Base-by-base conservation (phyloP, 306 rosid genomes). In the Prunus campanulata region DNA sequence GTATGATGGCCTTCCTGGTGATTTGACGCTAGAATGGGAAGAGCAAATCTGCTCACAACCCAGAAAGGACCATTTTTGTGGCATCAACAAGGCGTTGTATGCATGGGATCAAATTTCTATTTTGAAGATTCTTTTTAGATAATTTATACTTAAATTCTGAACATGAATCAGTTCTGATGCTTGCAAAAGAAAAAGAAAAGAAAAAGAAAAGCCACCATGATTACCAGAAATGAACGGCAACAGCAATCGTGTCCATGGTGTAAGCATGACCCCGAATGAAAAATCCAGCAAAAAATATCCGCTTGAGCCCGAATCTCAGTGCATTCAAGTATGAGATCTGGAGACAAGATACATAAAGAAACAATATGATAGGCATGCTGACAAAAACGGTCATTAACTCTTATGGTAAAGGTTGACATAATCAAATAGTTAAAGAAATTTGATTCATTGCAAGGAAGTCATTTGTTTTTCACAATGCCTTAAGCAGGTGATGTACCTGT, bases 241-340 rank as follows among this genome's bases (percentile, higher is more conserved):
- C 97, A 32, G 97, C 90, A 79, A 95, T 86, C 7, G 97, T 95
- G 77, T 95, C 99, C 99, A 95, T 89, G 29, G 97, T 92, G 80
- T 86, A 89, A 62, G 93, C 89, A 76, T 92, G 99, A 55, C 93
- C 89, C 63, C 93, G 85, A 59, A 92, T 89, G 78, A 95, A 95
- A 85, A 95, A 95, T 71, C 99, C 99, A 39, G 91, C 99, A 52
- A 92, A 95, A 73, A 95, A 88, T 61, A 95, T 95, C 81, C 99
- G 86, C 91, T 90, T 92, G 74, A 95, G 88, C 80, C 97, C 99
- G 27, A 89, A 95, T 70, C 96, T 90, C 74, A 95, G 93, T 60
- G 97, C 99, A 85, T 87, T 95, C 77, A 95, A 90, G 88, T 95
- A 92, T 16, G 99, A 84, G 73, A 95, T 85, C 99, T 95, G 87